phyloP scores from a whole-genome alignment of 2,329 filamentous ascomycete genomes.

The Stachybotrys elegans region DNA sequence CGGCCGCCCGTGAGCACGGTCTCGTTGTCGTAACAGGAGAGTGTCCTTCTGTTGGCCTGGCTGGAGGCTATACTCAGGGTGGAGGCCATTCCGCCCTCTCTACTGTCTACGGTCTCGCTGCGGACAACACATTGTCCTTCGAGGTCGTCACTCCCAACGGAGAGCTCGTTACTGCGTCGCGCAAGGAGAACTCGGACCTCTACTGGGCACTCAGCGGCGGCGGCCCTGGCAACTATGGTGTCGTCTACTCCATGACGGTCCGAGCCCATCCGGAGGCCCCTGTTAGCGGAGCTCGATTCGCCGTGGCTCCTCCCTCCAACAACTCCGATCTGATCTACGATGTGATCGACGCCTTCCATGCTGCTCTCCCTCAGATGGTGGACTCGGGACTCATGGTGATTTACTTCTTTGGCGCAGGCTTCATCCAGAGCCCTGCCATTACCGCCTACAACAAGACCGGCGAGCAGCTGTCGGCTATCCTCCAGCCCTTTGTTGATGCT shows the following conservation, averaged over 20 bases:
- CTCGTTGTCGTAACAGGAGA: slow-evolving; percentile 50
- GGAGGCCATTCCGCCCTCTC: neutral
- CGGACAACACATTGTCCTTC: neutral
- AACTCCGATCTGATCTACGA: slow-evolving; percentile 9
- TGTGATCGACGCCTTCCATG: slow-evolving; percentile 16
- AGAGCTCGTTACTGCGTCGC: neutral
- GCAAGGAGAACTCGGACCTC: neutral
- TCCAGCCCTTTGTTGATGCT: slow-evolving; percentile 23
- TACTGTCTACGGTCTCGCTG: neutral
- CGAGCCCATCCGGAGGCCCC: slow-evolving; percentile 1
- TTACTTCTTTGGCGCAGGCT: slow-evolving; percentile 42
- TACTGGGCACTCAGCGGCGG: neutral
- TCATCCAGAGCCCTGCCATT: slow-evolving; percentile 32
- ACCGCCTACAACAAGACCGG: slow-evolving; percentile 42
- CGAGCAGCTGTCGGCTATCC: slow-evolving; percentile 34
- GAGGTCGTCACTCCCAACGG: neutral
- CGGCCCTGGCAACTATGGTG: slow-evolving; percentile 3
- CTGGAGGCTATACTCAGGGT: slow-evolving; percentile 50
- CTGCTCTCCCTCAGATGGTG: slow-evolving; percentile 26
- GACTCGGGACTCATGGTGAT: slow-evolving; percentile 42
- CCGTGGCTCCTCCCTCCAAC: neutral
- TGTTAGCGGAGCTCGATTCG: neutral
- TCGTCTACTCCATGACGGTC: neutral
- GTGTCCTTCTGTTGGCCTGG: slow-evolving; percentile 50
- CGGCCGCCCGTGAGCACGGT: slow-evolving; percentile 37